Conservation (phyloP, 1,284 basidiomycete genomes). For the Phellopilus nigrolimitatus region DNA sequence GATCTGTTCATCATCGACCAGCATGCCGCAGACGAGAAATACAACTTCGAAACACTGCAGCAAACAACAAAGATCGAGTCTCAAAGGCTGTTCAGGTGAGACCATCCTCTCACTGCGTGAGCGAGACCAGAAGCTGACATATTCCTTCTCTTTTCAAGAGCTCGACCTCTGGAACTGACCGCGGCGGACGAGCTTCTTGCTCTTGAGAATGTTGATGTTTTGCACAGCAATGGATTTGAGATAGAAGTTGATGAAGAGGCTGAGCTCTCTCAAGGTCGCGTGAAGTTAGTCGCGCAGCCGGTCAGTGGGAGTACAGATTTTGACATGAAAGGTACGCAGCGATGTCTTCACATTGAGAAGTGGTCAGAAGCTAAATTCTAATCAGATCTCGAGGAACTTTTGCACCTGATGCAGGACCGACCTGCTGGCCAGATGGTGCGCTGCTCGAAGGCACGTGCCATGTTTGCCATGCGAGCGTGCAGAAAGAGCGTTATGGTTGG, state of each 20-base stretch:
- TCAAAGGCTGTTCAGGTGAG: slow-evolving; percentile 78
- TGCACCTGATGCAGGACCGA: slow-evolving; percentile 78
- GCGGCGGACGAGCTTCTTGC: slow-evolving; percentile 90
- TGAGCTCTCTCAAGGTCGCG: slow-evolving; percentile 42
- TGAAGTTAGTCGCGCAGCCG: slow-evolving; percentile 81
- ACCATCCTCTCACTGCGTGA: too few relatives aligned
- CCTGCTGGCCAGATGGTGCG: slow-evolving; percentile 78
- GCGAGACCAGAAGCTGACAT: too few relatives aligned
- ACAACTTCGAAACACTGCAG: slow-evolving; percentile 95
- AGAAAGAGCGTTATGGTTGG: slow-evolving; percentile 97
- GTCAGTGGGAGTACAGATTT: slow-evolving; percentile 89
- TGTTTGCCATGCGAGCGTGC: slow-evolving; percentile 97
- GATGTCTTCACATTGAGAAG: slow-evolving; percentile 20
- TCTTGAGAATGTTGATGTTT: slow-evolving; percentile 77
- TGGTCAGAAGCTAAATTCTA: neutral
- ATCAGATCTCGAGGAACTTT: slow-evolving; percentile 91
- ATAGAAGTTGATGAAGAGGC: slow-evolving; percentile 51
- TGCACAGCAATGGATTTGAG: slow-evolving; percentile 89
- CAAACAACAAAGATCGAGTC: slow-evolving; percentile 82
- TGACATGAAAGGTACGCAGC: slow-evolving; percentile 56
- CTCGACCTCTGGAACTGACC: slow-evolving; percentile 76
- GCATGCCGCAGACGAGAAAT: slow-evolving; percentile 93
- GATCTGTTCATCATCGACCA: slow-evolving; percentile 95
- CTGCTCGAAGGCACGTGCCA: slow-evolving; percentile 88
- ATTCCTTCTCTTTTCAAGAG: slow-evolving; percentile 40